Evolutionary conservation across 2,329 filamentous ascomycete species (phyloP), one percentile per base, ranked within the genome.

Genomic region (Coniella vitis): DNA sequence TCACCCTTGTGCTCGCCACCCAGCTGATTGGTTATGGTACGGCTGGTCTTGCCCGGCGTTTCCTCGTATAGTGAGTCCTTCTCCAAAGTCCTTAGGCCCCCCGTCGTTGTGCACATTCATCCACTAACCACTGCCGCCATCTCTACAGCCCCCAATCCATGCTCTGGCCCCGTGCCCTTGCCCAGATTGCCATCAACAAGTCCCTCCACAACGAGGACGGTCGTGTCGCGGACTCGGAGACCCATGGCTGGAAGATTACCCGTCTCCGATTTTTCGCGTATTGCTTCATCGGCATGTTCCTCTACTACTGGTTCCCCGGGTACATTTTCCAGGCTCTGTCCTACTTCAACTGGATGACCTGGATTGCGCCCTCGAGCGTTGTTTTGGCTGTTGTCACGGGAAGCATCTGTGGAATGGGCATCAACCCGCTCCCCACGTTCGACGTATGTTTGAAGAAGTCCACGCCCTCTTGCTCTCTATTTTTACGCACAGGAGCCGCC

Each of bases 11-110:
- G 0, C 59, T 79, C 8, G 70, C 69, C 0, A 76, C 73, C 31
- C 75, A 77, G 57, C 74, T 76, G 41, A 72, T 79, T 29, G 76
- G 76, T 16, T 79, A 78, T 47, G 76, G 76, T 1, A 63, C 79
- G 35, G 75, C 76, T 8, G 76, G 76, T 13, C 41, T 76, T 1
- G 65, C 63, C 9, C 67, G 74, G 4, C 64, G 71, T 1, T 78
- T 77, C 56, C 62, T 79, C 3, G 73, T 78, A 5, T 75, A 74
- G 46, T 48, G 20, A 32, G 46, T 44, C 10, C 3, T n/a, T 7
- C n/a, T 10, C 37, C 9, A 7, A 12, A 12, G 16, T 19, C 9
- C n/a, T n/a, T n/a, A n/a, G n/a, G 2, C 17, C 41, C 13, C 19
- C 16, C 14, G 9, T 25, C 19, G 4, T 10, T 29, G 25, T 29